Evolutionary conservation across 106 monocot genomes (phyloP).

Genomic region (Agapanthus africanus): DNA sequence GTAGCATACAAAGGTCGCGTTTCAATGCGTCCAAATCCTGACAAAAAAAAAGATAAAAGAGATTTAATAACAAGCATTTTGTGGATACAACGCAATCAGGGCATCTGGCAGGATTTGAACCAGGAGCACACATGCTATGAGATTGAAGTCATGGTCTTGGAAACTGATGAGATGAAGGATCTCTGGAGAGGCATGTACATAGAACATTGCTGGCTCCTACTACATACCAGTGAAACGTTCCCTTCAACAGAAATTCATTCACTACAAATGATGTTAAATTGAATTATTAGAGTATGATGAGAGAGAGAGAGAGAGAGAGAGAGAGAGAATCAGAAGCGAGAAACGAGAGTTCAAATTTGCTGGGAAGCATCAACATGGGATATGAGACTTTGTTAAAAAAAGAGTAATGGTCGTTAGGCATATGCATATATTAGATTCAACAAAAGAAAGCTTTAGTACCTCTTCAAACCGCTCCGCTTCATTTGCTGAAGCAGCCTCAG

Average conservation of each 20-base stretch:
- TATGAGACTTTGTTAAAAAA: background rate
- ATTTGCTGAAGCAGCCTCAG: slow-evolving; percentile 92
- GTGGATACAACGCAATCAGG: background rate
- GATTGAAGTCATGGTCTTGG: background rate
- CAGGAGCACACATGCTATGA: background rate
- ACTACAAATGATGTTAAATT: too few relatives aligned
- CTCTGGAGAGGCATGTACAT: background rate
- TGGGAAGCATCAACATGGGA: background rate
- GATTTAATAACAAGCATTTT: background rate
- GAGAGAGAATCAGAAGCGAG: background rate
- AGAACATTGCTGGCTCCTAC: background rate
- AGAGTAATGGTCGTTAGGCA: too few relatives aligned
- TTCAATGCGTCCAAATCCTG: background rate
- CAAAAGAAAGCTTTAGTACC: slow-evolving; percentile 36
- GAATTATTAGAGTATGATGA: too few relatives aligned
- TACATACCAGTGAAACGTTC: background rate
- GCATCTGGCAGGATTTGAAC: background rate
- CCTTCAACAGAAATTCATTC: background rate
- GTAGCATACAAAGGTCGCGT: too few relatives aligned
- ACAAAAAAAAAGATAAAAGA: background rate
- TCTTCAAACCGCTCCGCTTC: slow-evolving; percentile 99
- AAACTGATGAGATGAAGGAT: background rate
- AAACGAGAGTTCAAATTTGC: background rate
- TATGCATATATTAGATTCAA: too few relatives aligned
- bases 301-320: too few relatives aligned